Evolutionary conservation across 2,329 filamentous ascomycete species (phyloP).

Genomic region (Clarireedia paspali): DNA sequence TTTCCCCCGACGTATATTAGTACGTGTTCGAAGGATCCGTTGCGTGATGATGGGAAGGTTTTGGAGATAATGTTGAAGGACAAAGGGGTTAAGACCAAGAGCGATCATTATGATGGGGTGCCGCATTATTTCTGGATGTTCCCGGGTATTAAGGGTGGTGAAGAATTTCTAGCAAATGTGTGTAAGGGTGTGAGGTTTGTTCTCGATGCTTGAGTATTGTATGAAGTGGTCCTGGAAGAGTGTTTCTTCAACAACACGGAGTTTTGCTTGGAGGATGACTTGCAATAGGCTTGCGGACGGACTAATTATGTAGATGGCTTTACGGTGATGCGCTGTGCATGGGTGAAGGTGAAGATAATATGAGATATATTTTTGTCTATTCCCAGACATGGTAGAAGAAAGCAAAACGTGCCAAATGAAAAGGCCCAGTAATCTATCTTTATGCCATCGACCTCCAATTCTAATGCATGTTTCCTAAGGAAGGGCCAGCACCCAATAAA

Average conservation of each 20-base stretch:
- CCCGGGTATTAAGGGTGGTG: neutral
- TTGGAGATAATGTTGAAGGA: conserved; percentile 25
- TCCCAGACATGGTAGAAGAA: too few relatives aligned
- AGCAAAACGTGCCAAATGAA: too few relatives aligned
- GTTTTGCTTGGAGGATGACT: neutral
- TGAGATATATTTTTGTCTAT: too few relatives aligned
- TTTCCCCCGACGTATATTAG: conserved; percentile 1
- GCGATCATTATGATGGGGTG: conserved; percentile 25
- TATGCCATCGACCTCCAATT: too few relatives aligned
- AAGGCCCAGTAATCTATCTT: too few relatives aligned
- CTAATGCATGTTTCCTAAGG: too few relatives aligned
- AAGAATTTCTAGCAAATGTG: neutral
- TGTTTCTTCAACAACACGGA: neutral
- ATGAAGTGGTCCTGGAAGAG: neutral
- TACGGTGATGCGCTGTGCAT: too few relatives aligned
- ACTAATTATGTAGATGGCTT: too few relatives aligned
- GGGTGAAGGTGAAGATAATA: too few relatives aligned
- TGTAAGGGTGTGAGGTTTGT: conserved; percentile 1
- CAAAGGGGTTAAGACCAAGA: conserved; percentile 21
- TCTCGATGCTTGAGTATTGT: neutral
- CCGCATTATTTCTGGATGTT: conserved; percentile 27
- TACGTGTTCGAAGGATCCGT: neutral
- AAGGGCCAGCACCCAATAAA: neutral
- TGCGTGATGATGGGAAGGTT: conserved; percentile 16
- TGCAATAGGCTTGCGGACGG: too few relatives aligned